These are phyloP conservation scores for Aureobasidium sp. DNA, from an alignment of 2,329 filamentous ascomycete genomes.

Conservation along the genomic window DNA sequence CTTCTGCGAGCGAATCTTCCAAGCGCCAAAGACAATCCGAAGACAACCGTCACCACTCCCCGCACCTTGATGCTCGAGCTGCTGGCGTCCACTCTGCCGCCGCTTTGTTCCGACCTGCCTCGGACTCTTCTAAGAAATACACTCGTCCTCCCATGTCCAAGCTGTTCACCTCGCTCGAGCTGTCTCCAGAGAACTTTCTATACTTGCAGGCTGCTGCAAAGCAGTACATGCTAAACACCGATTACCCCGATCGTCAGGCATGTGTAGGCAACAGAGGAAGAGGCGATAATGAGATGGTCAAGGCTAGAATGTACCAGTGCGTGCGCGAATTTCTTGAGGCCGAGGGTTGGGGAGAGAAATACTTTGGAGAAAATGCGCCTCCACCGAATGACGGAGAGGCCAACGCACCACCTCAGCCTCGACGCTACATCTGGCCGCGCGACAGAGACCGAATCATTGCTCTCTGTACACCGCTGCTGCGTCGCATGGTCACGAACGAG, in stretches of 20 bases:
- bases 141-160: conserved; percentile 53
- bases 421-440: conserved; percentile 47
- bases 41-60: conserved; percentile 4
- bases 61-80: conserved; percentile 36
- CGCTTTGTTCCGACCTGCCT: conserved; percentile 37
- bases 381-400: conserved; percentile 19
- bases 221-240: conserved; percentile 50
- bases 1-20: conserved; percentile 5
- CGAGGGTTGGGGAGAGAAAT: conserved; percentile 32
- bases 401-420: conserved; percentile 14
- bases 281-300: conserved; percentile 49
- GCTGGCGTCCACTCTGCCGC: conserved; percentile 40
- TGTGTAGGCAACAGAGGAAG: conserved; percentile 47
- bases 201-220: conserved; percentile 51
- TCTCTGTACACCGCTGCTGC: conserved; percentile 50
- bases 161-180: conserved; percentile 49
- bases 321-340: conserved; percentile 48
- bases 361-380: conserved; percentile 37
- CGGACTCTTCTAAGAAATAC: conserved; percentile 45
- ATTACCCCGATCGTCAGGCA: conserved; percentile 48
- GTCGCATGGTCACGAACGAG: conserved; percentile 55
- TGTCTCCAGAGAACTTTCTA: conserved; percentile 51
- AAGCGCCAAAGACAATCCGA: conserved; percentile 9
- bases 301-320: conserved; percentile 50
- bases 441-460: conserved; percentile 50